Conservation (phyloP, 257 asterid genomes). For the Henckelia pumila region DNA sequence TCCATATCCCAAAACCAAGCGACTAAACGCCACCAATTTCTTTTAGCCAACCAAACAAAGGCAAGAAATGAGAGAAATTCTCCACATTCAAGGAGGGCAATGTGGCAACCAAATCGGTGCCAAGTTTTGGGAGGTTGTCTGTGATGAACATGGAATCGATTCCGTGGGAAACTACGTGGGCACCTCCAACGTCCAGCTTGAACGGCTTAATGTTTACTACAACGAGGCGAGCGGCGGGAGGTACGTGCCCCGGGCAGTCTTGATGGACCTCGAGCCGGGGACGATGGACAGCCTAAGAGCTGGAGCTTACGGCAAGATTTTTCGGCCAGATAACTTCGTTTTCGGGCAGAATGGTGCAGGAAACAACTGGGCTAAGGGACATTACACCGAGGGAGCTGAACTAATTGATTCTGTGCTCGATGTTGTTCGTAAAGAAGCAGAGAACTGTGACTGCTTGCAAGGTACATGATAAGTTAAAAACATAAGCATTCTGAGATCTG, state of each 20-base stretch:
- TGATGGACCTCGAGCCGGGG: slow-evolving; percentile 76
- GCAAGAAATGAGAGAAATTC: slow-evolving; percentile 59
- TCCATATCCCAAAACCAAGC: neutral
- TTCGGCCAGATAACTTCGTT: slow-evolving; percentile 67
- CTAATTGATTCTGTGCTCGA: slow-evolving; percentile 69
- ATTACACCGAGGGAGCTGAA: slow-evolving; percentile 76
- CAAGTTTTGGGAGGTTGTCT: slow-evolving; percentile 75
- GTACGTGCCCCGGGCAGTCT: slow-evolving; percentile 65
- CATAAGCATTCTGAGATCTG: no score
- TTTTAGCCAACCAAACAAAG: neutral
- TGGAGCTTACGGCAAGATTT: slow-evolving; percentile 64
- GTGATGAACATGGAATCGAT: slow-evolving; percentile 65
- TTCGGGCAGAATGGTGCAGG: slow-evolving; percentile 75
- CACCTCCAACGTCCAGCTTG: slow-evolving; percentile 45
- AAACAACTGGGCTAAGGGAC: slow-evolving; percentile 76
- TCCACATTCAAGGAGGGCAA: slow-evolving; percentile 75
- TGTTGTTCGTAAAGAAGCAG: slow-evolving; percentile 74
- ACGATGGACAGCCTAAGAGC: slow-evolving; percentile 70
- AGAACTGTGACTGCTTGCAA: slow-evolving; percentile 72
- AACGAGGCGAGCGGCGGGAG: slow-evolving; percentile 76
- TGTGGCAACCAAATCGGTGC: slow-evolving; percentile 79
- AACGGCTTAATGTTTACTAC: slow-evolving; percentile 67
- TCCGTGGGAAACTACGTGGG: slow-evolving; percentile 48
- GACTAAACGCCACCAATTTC: neutral
- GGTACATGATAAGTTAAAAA: slow-evolving; percentile 30